Base-by-base conservation (phyloP, 495 filamentous ascomycete genomes). In the Wilcoxina mikolae region DNA sequence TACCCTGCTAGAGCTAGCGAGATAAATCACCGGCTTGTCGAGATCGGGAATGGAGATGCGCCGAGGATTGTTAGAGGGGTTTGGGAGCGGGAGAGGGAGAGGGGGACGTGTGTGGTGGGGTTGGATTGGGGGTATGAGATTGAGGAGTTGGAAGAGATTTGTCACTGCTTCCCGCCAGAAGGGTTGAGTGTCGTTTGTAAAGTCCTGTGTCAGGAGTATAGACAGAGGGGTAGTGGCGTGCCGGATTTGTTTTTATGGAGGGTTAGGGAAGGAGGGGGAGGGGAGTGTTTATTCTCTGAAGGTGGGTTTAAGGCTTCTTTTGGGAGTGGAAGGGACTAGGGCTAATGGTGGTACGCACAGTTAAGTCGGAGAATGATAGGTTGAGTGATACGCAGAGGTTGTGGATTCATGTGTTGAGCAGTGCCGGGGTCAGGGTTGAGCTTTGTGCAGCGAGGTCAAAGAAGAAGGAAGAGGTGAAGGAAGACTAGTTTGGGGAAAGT, bases 371-470 rank as follows among this genome's bases (percentile, higher is more conserved):
- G 70, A 95, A 95, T 72, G 91, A 98, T 73, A 78, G 87, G 28
- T 72, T 98, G 64, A 95, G 90, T 69, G 91, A 98, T 74, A 93
- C 88, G 29, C 91, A 98, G 70, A 75, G 91, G 58, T 72, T 98
- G 35, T 98, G 91, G 91, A 95, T 95, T 60, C 85, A 95, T 74
- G 87, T 95, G 2, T 70, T 98, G 46, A 80, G 78, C 3, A 80
- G 81, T 1, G 87, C 88, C 2, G 88, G 90, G 0, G 75, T 98
- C 11, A 75, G 71, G 59, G 89, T 96, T 25, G 87, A 94, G 67
- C 68, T 96, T 53, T 95, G 88, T 69, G 81, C 89, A 72, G 89
- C 85, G 5, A 77, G 87, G 65, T 85, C 88, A 35, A 82, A 46
- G 24, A 71, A 67, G 28, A n/a, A 54, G 7, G 29, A 20, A 9